Percentiles rank a stretch among this genome's conserved stretches.
phyloP scores from a whole-genome alignment of 2,329 filamentous ascomycete species.

The Domatiomyces globalis region DNA sequence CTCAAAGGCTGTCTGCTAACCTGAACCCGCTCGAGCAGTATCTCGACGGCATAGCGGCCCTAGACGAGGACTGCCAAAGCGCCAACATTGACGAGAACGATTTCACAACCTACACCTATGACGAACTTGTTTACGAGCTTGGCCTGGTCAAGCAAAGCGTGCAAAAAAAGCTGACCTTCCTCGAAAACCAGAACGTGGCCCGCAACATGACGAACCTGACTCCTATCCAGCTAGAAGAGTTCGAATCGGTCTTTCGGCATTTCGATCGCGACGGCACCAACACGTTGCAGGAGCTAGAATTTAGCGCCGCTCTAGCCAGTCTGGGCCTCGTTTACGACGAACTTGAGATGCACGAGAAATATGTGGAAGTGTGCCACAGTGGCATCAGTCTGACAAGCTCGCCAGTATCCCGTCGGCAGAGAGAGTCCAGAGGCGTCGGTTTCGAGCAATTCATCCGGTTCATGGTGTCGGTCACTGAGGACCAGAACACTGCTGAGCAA shows the following conservation, averaged over 20 bases:
- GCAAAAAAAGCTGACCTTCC: constrained; percentile 87
- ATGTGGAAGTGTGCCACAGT: constrained; percentile 58
- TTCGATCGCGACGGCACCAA: constrained; percentile 92
- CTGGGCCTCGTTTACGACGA: constrained; percentile 92
- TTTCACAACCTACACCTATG: constrained; percentile 98
- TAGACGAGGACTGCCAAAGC: constrained; percentile 82
- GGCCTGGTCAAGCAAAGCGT: constrained; percentile 82
- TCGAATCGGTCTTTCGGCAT: constrained; percentile 94
- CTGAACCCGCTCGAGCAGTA: constrained; percentile 83
- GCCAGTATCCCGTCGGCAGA: constrained; percentile 15
- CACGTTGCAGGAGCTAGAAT: constrained; percentile 81
- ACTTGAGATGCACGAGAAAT: constrained; percentile 95
- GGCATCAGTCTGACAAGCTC: constrained; percentile 26
- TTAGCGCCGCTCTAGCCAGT: constrained; percentile 88
- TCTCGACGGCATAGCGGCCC: constrained; percentile 67
- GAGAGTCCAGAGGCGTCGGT: constrained; percentile 49
- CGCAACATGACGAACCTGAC: constrained; percentile 98
- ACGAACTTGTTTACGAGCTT: constrained; percentile 88
- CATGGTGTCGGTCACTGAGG: constrained; percentile 98
- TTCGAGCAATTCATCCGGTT: constrained; percentile 99
- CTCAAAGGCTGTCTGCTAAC: constrained; percentile 69
- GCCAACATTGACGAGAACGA: constrained; percentile 99
- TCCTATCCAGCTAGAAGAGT: constrained; percentile 94
- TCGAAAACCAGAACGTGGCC: constrained; percentile 97
- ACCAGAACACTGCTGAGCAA: constrained; percentile 96